Evolutionary conservation across 495 filamentous ascomycete species (phyloP).

Genomic region (Penicillium waksmanii): DNA sequence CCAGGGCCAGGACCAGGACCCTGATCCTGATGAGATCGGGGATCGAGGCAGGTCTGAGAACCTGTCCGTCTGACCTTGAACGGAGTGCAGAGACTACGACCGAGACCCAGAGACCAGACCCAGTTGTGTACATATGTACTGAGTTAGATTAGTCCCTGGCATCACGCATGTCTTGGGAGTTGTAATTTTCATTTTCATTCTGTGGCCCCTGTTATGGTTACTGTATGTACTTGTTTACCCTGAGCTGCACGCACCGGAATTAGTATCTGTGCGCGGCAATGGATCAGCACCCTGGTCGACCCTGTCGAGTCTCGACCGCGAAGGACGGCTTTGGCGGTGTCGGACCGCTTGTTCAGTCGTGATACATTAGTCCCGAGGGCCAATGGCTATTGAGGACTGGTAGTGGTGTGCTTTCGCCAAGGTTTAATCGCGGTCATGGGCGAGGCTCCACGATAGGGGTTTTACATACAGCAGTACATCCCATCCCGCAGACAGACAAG

Average conservation of each 20-base stretch:
- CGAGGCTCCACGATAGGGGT: constrained; percentile 5
- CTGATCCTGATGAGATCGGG: neutral
- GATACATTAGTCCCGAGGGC: neutral
- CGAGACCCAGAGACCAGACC: neutral
- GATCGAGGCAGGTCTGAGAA: neutral
- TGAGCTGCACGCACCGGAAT: neutral
- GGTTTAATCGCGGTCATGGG: neutral
- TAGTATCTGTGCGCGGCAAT: neutral
- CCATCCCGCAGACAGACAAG: neutral
- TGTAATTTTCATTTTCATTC: constrained; percentile 10
- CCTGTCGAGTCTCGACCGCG: neutral
- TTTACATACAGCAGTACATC: neutral
- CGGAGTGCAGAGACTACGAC: no score
- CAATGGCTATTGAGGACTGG: neutral
- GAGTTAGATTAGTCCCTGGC: constrained; percentile 15
- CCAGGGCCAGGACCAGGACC: neutral
- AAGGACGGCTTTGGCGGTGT: neutral
- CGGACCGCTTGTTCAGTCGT: neutral
- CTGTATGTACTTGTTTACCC: neutral
- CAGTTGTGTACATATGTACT: neutral
- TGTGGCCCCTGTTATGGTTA: neutral
- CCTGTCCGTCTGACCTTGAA: constrained; percentile 1
- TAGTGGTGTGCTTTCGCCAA: constrained; percentile 2
- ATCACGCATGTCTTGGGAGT: constrained; percentile 7
- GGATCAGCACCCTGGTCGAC: constrained; percentile 1